These are phyloP conservation scores for Luffa acutangula DNA, from an alignment of 306 rosid species.

Conservation along the genomic window DNA sequence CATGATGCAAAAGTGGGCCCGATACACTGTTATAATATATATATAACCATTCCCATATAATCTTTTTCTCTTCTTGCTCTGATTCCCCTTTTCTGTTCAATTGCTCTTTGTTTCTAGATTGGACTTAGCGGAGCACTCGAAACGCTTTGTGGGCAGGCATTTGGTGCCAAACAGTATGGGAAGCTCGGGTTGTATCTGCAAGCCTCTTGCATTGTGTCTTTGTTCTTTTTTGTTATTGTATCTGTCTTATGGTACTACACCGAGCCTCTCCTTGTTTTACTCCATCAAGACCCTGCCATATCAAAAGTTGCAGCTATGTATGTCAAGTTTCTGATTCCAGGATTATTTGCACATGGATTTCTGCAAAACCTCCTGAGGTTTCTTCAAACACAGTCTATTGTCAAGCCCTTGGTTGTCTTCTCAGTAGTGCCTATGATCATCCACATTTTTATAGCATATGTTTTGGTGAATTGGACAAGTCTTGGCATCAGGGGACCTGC, in stretches of 20 bases:
- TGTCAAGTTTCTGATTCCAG: slow-evolving; percentile 49
- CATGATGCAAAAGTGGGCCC: background rate
- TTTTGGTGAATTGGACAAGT: slow-evolving; percentile 32
- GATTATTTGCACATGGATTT: slow-evolving; percentile 50
- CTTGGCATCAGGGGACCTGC: slow-evolving; percentile 57
- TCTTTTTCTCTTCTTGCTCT: background rate
- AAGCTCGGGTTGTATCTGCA: slow-evolving; percentile 70
- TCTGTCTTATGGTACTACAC: slow-evolving; percentile 50
- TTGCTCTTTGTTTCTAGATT: slow-evolving; percentile 24
- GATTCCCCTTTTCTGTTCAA: background rate
- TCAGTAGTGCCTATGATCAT: slow-evolving; percentile 33
- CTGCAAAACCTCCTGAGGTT: slow-evolving; percentile 66
- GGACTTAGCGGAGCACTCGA: slow-evolving; percentile 82
- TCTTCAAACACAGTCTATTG: slow-evolving; percentile 61
- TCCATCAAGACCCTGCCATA: slow-evolving; percentile 54
- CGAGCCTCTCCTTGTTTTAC: slow-evolving; percentile 37
- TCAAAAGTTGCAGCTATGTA: slow-evolving; percentile 43
- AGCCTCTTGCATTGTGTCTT: slow-evolving; percentile 51
- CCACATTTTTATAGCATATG: slow-evolving; percentile 40
- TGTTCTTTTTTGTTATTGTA: slow-evolving; percentile 33
- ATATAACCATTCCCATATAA: background rate
- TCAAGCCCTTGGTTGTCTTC: slow-evolving; percentile 42
- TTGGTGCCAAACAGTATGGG: slow-evolving; percentile 50
- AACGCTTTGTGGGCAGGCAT: slow-evolving; percentile 80
- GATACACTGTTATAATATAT: background rate